A percentile compares a stretch with the other conserved stretches of the same genome.
These are phyloP conservation scores for Neopestalotiopsis clavispora DNA, from an alignment of 2,329 filamentous ascomycete species.

Conservation along the genomic window DNA sequence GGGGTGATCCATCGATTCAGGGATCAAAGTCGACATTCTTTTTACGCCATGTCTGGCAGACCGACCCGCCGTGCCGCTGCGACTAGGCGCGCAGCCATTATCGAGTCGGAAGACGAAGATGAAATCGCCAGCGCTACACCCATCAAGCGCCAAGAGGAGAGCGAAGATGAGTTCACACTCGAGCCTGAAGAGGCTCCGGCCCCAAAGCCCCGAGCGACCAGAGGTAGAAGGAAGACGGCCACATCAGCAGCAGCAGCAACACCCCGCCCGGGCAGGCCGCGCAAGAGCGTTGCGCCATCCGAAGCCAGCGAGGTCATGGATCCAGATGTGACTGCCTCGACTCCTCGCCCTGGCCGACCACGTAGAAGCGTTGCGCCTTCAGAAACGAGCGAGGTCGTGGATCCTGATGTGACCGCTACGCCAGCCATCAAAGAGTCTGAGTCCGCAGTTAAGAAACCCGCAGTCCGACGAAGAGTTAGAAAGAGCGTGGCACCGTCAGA, in stretches of 20 bases:
- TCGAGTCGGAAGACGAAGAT: constrained; percentile 83
- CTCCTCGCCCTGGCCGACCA: constrained; percentile 47
- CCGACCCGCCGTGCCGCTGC: constrained; percentile 50
- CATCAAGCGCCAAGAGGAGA: constrained; percentile 61
- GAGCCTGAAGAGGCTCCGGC: constrained; percentile 60
- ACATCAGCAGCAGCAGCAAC: constrained; percentile 53
- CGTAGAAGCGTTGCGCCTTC: constrained; percentile 45
- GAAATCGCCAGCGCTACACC: constrained; percentile 58
- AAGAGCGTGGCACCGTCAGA: constrained; percentile 46
- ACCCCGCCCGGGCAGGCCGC: constrained; percentile 45
- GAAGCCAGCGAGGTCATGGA: constrained; percentile 68
- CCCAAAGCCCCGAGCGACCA: constrained; percentile 55
- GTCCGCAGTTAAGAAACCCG: not conserved
- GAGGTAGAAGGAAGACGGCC: constrained; percentile 32
- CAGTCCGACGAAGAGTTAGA: constrained; percentile 21
- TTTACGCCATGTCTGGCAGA: constrained; percentile 35
- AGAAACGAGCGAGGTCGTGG: constrained; percentile 61
- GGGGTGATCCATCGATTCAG: not conserved
- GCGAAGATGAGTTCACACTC: constrained; percentile 81
- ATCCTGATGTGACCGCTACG: constrained; percentile 25
- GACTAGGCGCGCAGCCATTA: constrained; percentile 72
- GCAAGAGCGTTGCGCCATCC: constrained; percentile 44
- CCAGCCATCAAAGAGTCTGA: constrained; percentile 34
- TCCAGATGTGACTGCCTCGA: constrained; percentile 52
- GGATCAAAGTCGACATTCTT: not conserved